These are phyloP conservation scores for Syzygium aromaticum DNA, from an alignment of 345 rosid genomes.

Conservation along the genomic window DNA sequence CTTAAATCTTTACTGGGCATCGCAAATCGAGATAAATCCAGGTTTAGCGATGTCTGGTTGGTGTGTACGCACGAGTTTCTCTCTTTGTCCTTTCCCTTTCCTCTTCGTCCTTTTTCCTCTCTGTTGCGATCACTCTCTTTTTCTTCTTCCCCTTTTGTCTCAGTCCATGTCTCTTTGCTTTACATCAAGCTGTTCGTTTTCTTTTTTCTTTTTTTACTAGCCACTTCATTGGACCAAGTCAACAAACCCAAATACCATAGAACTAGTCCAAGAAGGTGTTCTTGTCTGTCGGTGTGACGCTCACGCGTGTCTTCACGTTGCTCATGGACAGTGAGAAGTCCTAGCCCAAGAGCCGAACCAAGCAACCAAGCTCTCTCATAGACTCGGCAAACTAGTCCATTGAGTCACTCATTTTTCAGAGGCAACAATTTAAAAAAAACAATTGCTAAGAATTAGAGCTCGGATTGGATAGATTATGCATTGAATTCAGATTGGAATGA, in stretches of 20 bases:
- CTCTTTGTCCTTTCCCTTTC: neutral
- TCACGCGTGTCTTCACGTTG: neutral
- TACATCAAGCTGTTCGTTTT: neutral
- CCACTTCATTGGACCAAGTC: neutral
- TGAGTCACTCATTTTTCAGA: neutral
- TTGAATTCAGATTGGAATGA: neutral
- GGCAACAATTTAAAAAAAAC: neutral
- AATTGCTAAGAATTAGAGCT: neutral
- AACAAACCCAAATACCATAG: neutral
- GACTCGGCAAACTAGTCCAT: rapidly evolving
- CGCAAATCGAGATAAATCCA: neutral
- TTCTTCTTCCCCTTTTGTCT: neutral
- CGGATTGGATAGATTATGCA: neutral
- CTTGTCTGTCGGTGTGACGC: neutral
- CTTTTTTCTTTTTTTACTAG: neutral
- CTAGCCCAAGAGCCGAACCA: neutral
- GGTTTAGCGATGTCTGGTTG: neutral
- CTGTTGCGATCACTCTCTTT: neutral
- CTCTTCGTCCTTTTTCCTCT: neutral
- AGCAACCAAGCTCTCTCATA: neutral
- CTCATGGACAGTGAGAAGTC: neutral
- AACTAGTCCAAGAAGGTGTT: neutral
- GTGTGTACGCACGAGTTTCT: neutral
- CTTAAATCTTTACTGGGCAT: neutral
- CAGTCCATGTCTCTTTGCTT: neutral